Percentiles rank a stretch among this genome's conserved stretches.
phyloP scores from a whole-genome alignment of 495 filamentous ascomycete species.

The Podospora conica region DNA sequence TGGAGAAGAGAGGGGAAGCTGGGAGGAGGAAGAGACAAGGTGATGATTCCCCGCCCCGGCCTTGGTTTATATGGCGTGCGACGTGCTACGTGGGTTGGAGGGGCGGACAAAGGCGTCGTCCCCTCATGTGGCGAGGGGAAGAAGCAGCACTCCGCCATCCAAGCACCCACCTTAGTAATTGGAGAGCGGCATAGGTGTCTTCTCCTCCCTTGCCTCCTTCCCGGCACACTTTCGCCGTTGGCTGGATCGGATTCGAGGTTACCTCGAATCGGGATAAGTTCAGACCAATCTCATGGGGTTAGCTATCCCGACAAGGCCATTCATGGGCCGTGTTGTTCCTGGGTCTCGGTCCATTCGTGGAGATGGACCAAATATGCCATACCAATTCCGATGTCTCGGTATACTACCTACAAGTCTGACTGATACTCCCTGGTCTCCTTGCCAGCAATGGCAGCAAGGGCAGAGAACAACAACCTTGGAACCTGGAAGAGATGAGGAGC shows the following conservation, averaged over 20 bases:
- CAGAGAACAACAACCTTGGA: neutral
- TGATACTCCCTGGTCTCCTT: neutral
- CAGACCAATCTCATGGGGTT: too few species aligned
- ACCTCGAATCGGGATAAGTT: neutral
- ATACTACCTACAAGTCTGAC: too few species aligned
- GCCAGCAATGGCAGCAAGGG: neutral
- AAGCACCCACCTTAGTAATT: neutral
- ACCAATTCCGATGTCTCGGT: too few species aligned
- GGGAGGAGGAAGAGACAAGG: neutral
- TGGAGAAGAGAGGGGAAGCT: slow-evolving; percentile 4
- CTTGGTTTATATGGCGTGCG: neutral
- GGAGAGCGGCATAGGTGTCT: too few species aligned
- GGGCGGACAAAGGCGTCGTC: slow-evolving; percentile 4
- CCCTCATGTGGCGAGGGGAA: slow-evolving; percentile 1
- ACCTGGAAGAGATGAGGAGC: neutral
- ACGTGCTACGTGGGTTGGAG: neutral
- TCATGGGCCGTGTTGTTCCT: too few species aligned
- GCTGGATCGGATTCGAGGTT: neutral
- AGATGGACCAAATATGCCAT: too few species aligned
- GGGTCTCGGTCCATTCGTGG: too few species aligned
- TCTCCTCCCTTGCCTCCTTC: neutral
- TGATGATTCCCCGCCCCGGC: neutral
- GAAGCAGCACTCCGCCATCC: neutral
- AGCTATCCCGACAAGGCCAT: too few species aligned
- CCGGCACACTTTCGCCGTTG: neutral